A percentile compares a stretch with the other conserved stretches of the same genome.
phyloP scores from a whole-genome alignment of 805 yeast genomes.

The Lachancea quebecensis region DNA sequence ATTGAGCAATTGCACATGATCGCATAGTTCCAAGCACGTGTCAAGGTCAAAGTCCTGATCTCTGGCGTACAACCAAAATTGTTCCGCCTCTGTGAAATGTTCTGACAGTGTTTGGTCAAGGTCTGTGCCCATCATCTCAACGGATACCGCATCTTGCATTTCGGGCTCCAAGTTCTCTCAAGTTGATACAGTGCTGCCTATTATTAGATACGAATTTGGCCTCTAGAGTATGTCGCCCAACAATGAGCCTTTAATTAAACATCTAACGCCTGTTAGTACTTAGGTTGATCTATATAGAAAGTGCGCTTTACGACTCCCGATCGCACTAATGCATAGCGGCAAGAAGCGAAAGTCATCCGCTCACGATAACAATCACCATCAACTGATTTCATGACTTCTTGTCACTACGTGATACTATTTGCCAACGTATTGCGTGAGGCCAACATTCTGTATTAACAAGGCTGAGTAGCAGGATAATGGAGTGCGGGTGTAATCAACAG shows the following conservation, averaged over 20 bases:
- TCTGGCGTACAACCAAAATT: slow-evolving; percentile 8
- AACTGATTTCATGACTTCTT: background rate
- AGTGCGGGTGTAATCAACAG: no score
- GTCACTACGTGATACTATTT: background rate
- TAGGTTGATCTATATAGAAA: no score
- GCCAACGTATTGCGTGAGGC: background rate
- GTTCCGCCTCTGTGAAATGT: slow-evolving; percentile 11
- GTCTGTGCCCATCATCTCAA: slow-evolving; percentile 8
- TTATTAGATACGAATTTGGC: no score
- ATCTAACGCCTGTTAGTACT: no score
- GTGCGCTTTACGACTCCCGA: no score
- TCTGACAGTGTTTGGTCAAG: slow-evolving; percentile 10
- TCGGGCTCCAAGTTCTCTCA: background rate
- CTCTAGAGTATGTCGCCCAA: no score
- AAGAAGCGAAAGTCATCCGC: background rate
- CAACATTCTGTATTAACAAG: no score
- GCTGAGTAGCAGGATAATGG: no score
- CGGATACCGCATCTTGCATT: slow-evolving; percentile 6
- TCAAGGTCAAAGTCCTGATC: slow-evolving; percentile 14
- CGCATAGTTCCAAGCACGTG: slow-evolving; percentile 12
- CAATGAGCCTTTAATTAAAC: no score
- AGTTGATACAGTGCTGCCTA: no score
- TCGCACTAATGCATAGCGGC: no score
- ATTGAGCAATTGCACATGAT: slow-evolving; percentile 9
- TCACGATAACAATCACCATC: background rate